These are phyloP conservation scores for Wallacemonas collosoma DNA, from an alignment of 208 protist genomes.

Conservation along the genomic window DNA sequence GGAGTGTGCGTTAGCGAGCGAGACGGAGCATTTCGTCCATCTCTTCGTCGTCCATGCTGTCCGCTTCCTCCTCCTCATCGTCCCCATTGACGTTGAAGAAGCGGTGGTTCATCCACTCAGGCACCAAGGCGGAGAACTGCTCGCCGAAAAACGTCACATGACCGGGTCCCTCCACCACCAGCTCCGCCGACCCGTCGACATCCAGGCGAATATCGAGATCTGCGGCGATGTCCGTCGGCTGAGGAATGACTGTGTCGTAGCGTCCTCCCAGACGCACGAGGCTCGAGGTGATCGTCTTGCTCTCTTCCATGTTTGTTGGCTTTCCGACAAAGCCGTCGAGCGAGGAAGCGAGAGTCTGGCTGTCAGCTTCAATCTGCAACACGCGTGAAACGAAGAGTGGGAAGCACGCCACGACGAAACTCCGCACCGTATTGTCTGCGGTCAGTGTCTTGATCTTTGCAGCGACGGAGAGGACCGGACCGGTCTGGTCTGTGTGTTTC, in stretches of 20 bases:
- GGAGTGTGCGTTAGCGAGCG: neutral
- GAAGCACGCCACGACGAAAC: slow-evolving; percentile 65
- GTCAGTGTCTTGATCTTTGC: slow-evolving; percentile 57
- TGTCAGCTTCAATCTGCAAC: slow-evolving; percentile 16
- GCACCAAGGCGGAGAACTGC: slow-evolving; percentile 57
- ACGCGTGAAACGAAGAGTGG: slow-evolving; percentile 37
- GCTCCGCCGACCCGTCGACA: slow-evolving; percentile 70
- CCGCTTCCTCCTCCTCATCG: slow-evolving; percentile 41
- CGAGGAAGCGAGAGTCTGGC: neutral
- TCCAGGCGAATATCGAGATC: slow-evolving; percentile 66
- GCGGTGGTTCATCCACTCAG: slow-evolving; percentile 59
- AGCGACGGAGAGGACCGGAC: slow-evolving; percentile 30
- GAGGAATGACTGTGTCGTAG: slow-evolving; percentile 20
- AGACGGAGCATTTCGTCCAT: slow-evolving; percentile 50
- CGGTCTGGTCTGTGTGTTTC: slow-evolving; percentile 4
- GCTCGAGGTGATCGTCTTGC: slow-evolving; percentile 10
- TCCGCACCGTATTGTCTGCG: slow-evolving; percentile 38
- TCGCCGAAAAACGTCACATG: slow-evolving; percentile 73
- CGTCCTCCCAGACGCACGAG: slow-evolving; percentile 4
- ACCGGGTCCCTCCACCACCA: slow-evolving; percentile 74
- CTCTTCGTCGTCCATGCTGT: slow-evolving; percentile 38
- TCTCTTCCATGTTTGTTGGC: slow-evolving; percentile 3
- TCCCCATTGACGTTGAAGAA: slow-evolving; percentile 47
- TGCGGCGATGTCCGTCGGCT: slow-evolving; percentile 45
- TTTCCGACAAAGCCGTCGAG: slow-evolving; percentile 5